Evolutionary conservation across 352 stramenopile species (phyloP).

Genomic region (Globisporangium iwayamae): DNA sequence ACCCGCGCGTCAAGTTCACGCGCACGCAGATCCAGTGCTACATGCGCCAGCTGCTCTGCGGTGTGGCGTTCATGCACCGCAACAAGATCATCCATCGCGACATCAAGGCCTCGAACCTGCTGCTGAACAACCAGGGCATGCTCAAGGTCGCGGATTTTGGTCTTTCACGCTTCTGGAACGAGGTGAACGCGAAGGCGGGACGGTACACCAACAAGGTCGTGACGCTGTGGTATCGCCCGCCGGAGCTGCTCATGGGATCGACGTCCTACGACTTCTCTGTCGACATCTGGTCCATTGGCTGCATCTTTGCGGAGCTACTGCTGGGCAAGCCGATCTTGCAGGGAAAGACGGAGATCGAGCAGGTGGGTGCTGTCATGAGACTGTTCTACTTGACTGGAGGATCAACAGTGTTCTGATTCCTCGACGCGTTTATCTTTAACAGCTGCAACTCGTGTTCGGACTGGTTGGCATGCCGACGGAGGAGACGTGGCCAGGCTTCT

Average conservation of each 20-base stretch:
- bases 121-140: slow-evolving; percentile 83
- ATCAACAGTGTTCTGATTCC: not conserved
- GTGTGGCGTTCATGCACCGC: slow-evolving; percentile 84
- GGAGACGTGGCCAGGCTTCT: slow-evolving; percentile 78
- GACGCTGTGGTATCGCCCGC: slow-evolving; percentile 93
- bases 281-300: slow-evolving; percentile 94
- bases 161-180: slow-evolving; percentile 82
- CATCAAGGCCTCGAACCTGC: slow-evolving; percentile 84
- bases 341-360: slow-evolving; percentile 79
- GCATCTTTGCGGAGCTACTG: slow-evolving; percentile 82
- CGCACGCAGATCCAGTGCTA: slow-evolving; percentile 87
- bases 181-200: slow-evolving; percentile 78
- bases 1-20: slow-evolving; percentile 77
- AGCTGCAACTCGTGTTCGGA: slow-evolving; percentile 81
- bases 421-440: not conserved
- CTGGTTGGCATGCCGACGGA: slow-evolving; percentile 72
- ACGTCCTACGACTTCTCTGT: slow-evolving; percentile 91
- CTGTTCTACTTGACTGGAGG: not conserved
- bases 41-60: slow-evolving; percentile 80
- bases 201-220: slow-evolving; percentile 95
- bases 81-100: slow-evolving; percentile 87
- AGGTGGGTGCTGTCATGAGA: slow-evolving; percentile 32
- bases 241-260: slow-evolving; percentile 91
- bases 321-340: slow-evolving; percentile 77
- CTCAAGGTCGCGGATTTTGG: slow-evolving; percentile 85